Evolutionary conservation across 2,329 filamentous ascomycete genomes (phyloP), one percentile per base, ranked within the genome.

Genomic region (Cladophialophora bantiana): DNA sequence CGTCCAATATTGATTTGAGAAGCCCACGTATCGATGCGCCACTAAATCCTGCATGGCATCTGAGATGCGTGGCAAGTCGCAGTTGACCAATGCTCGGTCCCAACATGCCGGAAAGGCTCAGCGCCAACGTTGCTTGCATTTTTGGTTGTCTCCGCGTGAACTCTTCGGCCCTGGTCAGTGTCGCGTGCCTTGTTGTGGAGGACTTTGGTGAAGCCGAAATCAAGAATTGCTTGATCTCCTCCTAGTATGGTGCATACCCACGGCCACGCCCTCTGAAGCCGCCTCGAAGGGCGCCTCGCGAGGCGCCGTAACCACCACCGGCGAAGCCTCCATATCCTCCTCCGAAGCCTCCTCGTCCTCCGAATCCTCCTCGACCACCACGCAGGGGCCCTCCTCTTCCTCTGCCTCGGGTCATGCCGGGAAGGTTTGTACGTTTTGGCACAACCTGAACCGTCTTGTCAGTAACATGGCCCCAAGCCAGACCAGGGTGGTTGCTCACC

Each of bases 381-480:
- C 81, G 76, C 71, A 86, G 80, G 34, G 72, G 67, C 18, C 72
- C 73, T 38, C 83, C 71, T 48, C 80, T 79, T 34, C 86, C 88
- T 59, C 92, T 85, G 34, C 83, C 82, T 70, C 94, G 89, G 73
- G 87, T 90, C 93, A 99, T 94, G 68, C 95, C 95, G 1, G 95
- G 95, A 61, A 99, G 84, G 78, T 99, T 99, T 73, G 95, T 99
- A 69, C 95, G 91, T 84, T 99, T 99, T 38, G 95, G 94, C 26
- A 90, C 88, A 65, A 92, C 90, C 90, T 92, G 68, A 42, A 38
- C 7, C 32, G 40, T 60, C 62, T 76, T 60, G 76, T 73, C 66
- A 45, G 48, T 26, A 32, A 26, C 40, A 53, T 26, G 36, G 38
- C 34, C 13, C 48, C 15, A 42, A n/a, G 26, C 35, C 13, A 35